phyloP scores from a whole-genome alignment of 139 green algal species.

The Chlamydomonas sp. region DNA sequence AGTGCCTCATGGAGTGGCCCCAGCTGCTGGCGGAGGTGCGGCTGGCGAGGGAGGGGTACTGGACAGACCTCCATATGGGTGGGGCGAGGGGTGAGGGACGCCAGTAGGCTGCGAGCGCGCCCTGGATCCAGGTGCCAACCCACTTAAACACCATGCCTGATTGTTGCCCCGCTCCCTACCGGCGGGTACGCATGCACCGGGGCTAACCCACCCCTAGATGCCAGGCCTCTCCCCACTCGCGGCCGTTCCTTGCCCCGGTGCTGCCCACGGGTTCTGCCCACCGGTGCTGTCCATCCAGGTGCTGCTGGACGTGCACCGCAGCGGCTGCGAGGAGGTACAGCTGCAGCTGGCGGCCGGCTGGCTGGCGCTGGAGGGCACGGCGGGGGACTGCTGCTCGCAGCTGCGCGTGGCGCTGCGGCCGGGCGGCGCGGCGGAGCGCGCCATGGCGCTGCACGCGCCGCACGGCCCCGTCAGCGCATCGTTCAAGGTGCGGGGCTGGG shows the following conservation, averaged over 20 bases:
- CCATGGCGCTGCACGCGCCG: not conserved
- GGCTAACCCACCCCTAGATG: too few species aligned
- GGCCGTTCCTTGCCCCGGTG: too few species aligned
- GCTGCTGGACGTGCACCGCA: slow-evolving; percentile 6
- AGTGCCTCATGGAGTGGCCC: not conserved
- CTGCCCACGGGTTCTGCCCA: too few species aligned
- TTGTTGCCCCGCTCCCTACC: too few species aligned
- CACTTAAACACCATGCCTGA: too few species aligned
- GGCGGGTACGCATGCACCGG: too few species aligned
- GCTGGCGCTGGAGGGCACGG: slow-evolving; percentile 4
- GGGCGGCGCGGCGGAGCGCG: not conserved
- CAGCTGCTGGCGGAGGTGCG: slow-evolving; percentile 11
- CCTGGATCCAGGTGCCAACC: too few species aligned
- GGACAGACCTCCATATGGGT: too few species aligned
- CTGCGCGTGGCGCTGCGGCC: slow-evolving; percentile 6
- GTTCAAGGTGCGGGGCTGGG: not conserved
- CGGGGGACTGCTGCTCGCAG: slow-evolving; percentile 19
- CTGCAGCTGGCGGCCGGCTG: not conserved
- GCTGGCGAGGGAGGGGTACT: not conserved
- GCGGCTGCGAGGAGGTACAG: slow-evolving; percentile 13
- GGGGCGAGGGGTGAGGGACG: too few species aligned
- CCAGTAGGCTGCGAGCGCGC: too few species aligned
- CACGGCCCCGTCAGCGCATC: not conserved
- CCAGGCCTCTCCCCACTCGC: too few species aligned
- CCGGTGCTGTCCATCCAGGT: not conserved